phyloP scores from a whole-genome alignment of 164 flowering plant species.

The Vitis riparia region DNA sequence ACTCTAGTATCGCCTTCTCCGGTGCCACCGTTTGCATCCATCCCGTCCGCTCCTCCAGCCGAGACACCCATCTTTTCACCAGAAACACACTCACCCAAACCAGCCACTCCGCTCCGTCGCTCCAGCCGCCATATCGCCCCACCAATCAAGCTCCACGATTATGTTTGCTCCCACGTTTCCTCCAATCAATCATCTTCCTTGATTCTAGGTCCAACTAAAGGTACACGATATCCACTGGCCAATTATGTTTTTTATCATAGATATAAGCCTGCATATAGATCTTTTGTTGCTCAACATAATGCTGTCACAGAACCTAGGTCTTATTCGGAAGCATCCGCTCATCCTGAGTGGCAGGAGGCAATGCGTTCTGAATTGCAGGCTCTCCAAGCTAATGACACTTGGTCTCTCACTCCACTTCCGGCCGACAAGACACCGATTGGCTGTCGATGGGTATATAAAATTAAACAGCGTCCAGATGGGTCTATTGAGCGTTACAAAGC shows the following conservation, averaged over 20 bases:
- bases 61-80: neutral
- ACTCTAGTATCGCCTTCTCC: too few relatives aligned
- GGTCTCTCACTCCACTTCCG: neutral
- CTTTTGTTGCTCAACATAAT: neutral
- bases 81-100: neutral
- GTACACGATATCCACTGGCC: neutral
- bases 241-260: conserved; percentile 1
- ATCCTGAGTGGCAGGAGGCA: too few relatives aligned
- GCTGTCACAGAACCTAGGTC: neutral
- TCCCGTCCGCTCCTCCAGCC: too few relatives aligned
- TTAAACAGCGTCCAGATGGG: neutral
- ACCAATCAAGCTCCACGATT: neutral
- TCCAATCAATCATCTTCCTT: neutral
- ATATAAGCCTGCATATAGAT: conserved; percentile 1
- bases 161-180: neutral
- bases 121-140: too few relatives aligned
- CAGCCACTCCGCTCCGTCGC: neutral
- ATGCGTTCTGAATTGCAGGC: neutral
- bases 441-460: too few relatives aligned
- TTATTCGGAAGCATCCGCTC: neutral
- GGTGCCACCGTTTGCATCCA: too few relatives aligned
- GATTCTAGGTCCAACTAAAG: neutral
- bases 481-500: neutral
- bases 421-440: too few relatives aligned
- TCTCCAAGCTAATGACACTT: neutral